phyloP scores from a whole-genome alignment of 1,284 basidiomycete genomes.

The Schizophyllum amplum region DNA sequence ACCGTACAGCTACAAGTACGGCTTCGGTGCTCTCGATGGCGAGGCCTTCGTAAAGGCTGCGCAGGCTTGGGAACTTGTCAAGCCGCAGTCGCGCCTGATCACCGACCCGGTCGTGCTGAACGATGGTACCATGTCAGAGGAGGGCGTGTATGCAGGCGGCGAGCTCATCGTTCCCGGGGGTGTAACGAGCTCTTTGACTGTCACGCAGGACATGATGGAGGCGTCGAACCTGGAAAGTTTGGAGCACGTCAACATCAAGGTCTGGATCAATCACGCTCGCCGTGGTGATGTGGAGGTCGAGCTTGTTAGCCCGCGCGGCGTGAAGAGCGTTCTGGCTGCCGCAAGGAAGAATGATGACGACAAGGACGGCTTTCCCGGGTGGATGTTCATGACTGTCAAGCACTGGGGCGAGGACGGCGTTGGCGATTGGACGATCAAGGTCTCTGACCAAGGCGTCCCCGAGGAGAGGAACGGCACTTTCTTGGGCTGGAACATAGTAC shows the following conservation, averaged over 20 bases:
- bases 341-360: slow-evolving; percentile 66
- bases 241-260: slow-evolving; percentile 90
- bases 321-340: slow-evolving; percentile 80
- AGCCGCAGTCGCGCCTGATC: slow-evolving; percentile 90
- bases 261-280: slow-evolving; percentile 85
- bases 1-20: slow-evolving; percentile 95
- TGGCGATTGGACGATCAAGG: slow-evolving; percentile 88
- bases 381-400: slow-evolving; percentile 98
- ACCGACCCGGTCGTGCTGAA: slow-evolving; percentile 64
- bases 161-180: slow-evolving; percentile 63
- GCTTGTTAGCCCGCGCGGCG: slow-evolving; percentile 78
- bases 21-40: slow-evolving; percentile 87
- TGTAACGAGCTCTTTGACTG: slow-evolving; percentile 54
- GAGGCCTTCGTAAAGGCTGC: slow-evolving; percentile 79
- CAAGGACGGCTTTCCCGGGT: slow-evolving; percentile 75
- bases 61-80: slow-evolving; percentile 79
- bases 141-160: slow-evolving; percentile 57
- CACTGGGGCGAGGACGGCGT: slow-evolving; percentile 96
- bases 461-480: slow-evolving; percentile 68
- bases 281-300: slow-evolving; percentile 94
- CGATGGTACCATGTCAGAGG: slow-evolving; percentile 51
- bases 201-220: slow-evolving; percentile 68
- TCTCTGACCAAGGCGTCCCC: slow-evolving; percentile 62
- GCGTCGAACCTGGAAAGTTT: slow-evolving; percentile 79
- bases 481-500: slow-evolving; percentile 85